Percentiles rank a stretch among this genome's conserved stretches.
Conservation (phyloP, 2,329 filamentous ascomycete species). For the Calonectria pseudoturangicola region DNA sequence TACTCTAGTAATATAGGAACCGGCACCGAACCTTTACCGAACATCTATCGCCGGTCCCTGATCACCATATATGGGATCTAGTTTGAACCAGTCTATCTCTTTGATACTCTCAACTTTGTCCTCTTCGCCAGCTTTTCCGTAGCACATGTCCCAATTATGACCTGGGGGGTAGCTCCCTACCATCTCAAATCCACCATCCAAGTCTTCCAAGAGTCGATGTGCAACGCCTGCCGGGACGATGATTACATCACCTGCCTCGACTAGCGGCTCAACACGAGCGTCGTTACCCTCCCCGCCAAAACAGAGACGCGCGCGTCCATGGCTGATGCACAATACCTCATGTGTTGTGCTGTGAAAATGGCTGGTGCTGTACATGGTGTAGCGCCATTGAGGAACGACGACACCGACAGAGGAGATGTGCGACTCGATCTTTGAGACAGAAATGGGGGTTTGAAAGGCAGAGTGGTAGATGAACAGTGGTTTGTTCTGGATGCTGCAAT, state of each 20-base stretch:
- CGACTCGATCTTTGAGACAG: slow-evolving; percentile 71
- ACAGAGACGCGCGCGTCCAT: slow-evolving; percentile 76
- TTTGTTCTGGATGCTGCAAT: slow-evolving; percentile 78
- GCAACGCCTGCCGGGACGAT: slow-evolving; percentile 80
- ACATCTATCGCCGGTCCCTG: slow-evolving; percentile 35
- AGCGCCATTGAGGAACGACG: slow-evolving; percentile 79
- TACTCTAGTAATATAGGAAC: too few species aligned
- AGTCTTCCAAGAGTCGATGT: slow-evolving; percentile 77
- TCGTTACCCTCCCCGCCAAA: slow-evolving; percentile 80
- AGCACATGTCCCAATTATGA: slow-evolving; percentile 82
- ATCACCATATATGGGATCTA: slow-evolving; percentile 47
- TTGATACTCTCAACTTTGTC: slow-evolving; percentile 40
- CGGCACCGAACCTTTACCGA: not conserved
- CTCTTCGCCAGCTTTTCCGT: slow-evolving; percentile 71
- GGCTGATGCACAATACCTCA: slow-evolving; percentile 77
- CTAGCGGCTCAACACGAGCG: slow-evolving; percentile 70
- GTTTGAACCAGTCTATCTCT: slow-evolving; percentile 39
- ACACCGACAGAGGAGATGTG: slow-evolving; percentile 72
- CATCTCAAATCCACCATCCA: slow-evolving; percentile 76
- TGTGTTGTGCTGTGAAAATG: slow-evolving; percentile 82
- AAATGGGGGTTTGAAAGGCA: slow-evolving; percentile 67
- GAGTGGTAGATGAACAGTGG: slow-evolving; percentile 80
- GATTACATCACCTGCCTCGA: slow-evolving; percentile 77
- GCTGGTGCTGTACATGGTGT: slow-evolving; percentile 79
- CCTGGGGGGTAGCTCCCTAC: slow-evolving; percentile 78